Base-by-base conservation (phyloP, 2,329 filamentous ascomycete species). In the Colletotrichum euphorbiae region DNA sequence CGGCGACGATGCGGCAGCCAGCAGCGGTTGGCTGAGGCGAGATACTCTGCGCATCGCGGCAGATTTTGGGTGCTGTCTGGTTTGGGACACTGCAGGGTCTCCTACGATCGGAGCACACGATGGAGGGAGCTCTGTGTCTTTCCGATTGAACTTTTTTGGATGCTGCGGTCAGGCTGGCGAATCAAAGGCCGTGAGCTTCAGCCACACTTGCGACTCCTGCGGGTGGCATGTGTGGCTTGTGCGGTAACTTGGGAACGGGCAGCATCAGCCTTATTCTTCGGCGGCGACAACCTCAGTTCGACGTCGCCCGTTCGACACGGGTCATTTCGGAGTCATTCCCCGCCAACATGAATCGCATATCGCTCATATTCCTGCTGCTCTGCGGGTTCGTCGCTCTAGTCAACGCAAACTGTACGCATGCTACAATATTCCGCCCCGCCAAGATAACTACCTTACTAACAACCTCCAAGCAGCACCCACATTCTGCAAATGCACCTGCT, bases 401-500 rank as follows among this genome's bases (percentile, higher is more conserved):
- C 24, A 73, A 77, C 31, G 84, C 85, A 73, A 74, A 78, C 40
- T 82, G 84, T 85, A 77, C 74, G 81, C 74, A 62, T 36, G 5
- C n/a, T 43, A 43, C 46, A 48, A 42, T 28, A 24, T 28, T 45
- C 38, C 45, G 24, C 51, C 36, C 11, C 17, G 2, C 15, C 17
- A 2, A 19, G 28, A 33, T 40, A 13, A 12, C 71, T 64, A n/a
- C n/a, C n/a, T n/a, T n/a, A 70, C 75, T 75, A 70, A 77, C 71
- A 61, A 42, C 28, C 38, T 6, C 62, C 11, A 73, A 90, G 88
- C 85, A 36, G 84, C 87, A 48, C 88, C 87, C 17, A 87, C 86
- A 2, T 91, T 90, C 76, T 91, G 89, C 83, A 91, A 91, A 83
- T 91, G 89, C 80, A 90, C 87, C 72, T 91, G 89, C 80, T 89